phyloP scores from a whole-genome alignment of 139 green algal genomes.

The Picochlorum sp. region DNA sequence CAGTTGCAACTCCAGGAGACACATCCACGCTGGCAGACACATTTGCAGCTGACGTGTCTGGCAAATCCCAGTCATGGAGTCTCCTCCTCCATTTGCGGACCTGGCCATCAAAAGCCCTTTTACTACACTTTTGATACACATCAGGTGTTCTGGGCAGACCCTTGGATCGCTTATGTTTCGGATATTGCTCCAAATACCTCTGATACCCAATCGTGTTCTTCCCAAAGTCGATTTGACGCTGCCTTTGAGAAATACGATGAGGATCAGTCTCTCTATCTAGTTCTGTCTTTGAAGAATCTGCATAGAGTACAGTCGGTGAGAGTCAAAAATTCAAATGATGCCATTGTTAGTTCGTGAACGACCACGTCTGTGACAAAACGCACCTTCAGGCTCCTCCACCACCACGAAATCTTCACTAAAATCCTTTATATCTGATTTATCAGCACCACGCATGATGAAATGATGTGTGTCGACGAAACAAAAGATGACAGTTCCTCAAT shows the following conservation, averaged over 20 bases:
- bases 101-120: constrained; percentile 45
- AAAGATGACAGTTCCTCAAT: no score
- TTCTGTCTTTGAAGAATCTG: neutral
- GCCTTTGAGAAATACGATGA: constrained; percentile 52
- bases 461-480: neutral
- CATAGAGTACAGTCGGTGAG: neutral
- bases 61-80: constrained; percentile 40
- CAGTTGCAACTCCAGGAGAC: constrained; percentile 3
- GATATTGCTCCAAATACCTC: constrained; percentile 55
- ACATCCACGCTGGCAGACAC: neutral
- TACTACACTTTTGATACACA: constrained; percentile 44
- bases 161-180: constrained; percentile 22
- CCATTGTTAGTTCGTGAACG: no score
- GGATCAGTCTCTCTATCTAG: constrained; percentile 26
- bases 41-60: constrained; percentile 1
- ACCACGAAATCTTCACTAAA: constrained; percentile 21
- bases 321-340: neutral
- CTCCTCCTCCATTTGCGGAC: constrained; percentile 39
- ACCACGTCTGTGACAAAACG: neutral
- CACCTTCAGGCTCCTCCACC: constrained; percentile 14
- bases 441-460: neutral
- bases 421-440: neutral
- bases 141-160: constrained; percentile 50
- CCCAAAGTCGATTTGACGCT: constrained; percentile 86
- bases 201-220: constrained; percentile 88